Conservation (phyloP, 2,329 filamentous ascomycete species). For the Aspergillus sergii region DNA sequence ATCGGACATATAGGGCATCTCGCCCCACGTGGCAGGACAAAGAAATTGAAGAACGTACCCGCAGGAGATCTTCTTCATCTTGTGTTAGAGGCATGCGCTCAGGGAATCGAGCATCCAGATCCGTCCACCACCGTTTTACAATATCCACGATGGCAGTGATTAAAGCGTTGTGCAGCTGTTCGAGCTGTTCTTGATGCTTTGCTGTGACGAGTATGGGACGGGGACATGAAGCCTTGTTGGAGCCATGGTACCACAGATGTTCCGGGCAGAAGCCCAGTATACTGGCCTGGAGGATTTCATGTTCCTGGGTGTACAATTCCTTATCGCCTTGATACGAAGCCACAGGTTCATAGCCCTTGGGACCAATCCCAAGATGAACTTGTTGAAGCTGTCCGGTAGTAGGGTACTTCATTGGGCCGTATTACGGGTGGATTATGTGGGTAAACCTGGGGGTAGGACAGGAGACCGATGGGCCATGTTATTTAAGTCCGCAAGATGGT, state of each 20-base stretch:
- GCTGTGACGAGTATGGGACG: slow-evolving; percentile 6
- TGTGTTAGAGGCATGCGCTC: slow-evolving; percentile 30
- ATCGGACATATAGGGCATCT: no score
- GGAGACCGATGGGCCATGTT: no score
- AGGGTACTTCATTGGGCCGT: neutral
- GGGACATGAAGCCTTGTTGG: slow-evolving; percentile 1
- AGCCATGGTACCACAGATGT: slow-evolving; percentile 4
- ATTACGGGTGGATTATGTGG: no score
- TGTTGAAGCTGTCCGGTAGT: neutral
- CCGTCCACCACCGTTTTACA: slow-evolving; percentile 32
- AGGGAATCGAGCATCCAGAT: slow-evolving; percentile 24
- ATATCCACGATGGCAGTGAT: slow-evolving; percentile 27
- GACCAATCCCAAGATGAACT: neutral
- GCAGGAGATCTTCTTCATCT: slow-evolving; percentile 26
- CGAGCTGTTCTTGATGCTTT: slow-evolving; percentile 9
- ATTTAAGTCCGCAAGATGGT: no score
- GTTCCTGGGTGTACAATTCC: neutral
- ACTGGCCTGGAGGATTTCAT: neutral
- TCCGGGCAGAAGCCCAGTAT: slow-evolving; percentile 4
- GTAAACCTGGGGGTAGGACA: no score
- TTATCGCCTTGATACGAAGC: neutral
- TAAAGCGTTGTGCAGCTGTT: slow-evolving; percentile 23
- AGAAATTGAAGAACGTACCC: neutral
- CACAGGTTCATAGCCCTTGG: neutral
- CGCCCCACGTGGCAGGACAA: neutral